A percentile compares a stretch with the other conserved stretches of the same genome.
Conservation (phyloP, 164 flowering plant genomes). For the Stephania yunnanensis region DNA sequence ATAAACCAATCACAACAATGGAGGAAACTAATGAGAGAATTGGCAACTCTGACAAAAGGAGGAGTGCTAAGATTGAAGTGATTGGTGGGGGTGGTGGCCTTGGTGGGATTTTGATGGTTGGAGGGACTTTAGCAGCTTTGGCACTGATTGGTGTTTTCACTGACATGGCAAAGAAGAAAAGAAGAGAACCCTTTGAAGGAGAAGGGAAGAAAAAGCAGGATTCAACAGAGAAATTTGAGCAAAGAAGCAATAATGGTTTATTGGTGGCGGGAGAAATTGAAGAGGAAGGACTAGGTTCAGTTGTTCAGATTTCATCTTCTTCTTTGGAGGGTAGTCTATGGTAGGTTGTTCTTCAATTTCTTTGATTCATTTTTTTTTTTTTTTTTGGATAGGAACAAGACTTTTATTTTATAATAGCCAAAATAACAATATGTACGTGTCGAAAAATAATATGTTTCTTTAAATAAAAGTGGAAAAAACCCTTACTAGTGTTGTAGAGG, state of each 20-base stretch:
- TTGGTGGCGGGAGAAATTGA: background rate
- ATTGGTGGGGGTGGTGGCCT: conserved; percentile 20
- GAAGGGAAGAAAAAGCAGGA: background rate
- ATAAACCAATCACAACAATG: too few relatives aligned
- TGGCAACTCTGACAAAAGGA: background rate
- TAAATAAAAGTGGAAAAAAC: too few relatives aligned
- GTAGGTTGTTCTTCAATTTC: background rate
- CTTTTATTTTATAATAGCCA: background rate
- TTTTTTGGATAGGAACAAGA: background rate
- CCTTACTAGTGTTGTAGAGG: too few relatives aligned
- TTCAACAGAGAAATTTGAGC: background rate
- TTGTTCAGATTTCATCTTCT: conserved; percentile 7
- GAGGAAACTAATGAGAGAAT: too few relatives aligned
- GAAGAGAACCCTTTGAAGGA: background rate
- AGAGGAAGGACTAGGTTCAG: conserved; percentile 16
- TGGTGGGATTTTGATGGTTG: conserved; percentile 25
- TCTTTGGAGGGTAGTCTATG: conserved; percentile 1
- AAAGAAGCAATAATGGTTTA: background rate
- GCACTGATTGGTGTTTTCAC: conserved; percentile 18
- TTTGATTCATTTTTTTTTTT: background rate
- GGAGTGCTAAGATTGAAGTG: background rate
- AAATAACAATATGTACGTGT: too few relatives aligned
- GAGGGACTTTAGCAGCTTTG: conserved; percentile 36
- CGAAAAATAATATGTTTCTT: too few relatives aligned
- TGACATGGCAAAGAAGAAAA: conserved; percentile 2